Evolutionary conservation across 2,329 filamentous ascomycete species (phyloP).

Genomic region (Ophiobolus disseminans): DNA sequence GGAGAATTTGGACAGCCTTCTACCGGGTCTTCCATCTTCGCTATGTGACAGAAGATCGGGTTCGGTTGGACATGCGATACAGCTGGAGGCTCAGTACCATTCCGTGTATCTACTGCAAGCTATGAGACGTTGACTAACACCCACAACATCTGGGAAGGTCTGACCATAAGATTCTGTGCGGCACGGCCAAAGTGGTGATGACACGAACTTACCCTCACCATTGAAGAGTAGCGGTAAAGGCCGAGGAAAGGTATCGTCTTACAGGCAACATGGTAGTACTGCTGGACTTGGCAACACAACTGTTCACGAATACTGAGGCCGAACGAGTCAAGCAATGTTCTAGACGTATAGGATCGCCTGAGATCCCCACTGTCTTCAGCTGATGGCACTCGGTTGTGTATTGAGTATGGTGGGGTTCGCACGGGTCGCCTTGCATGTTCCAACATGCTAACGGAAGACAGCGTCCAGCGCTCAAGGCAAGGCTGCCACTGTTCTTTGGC

Average conservation of each 20-base stretch:
- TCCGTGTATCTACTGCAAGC: too few species aligned
- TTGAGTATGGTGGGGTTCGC: constrained; percentile 8
- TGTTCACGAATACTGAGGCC: constrained; percentile 20
- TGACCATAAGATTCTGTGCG: too few species aligned
- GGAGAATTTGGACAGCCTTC: constrained; percentile 19
- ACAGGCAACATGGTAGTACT: constrained; percentile 16
- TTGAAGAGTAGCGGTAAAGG: constrained; percentile 5
- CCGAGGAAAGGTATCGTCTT: constrained; percentile 16
- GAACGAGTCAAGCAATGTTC: constrained; percentile 33
- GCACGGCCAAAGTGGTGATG: too few species aligned
- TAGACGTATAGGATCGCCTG: constrained; percentile 23
- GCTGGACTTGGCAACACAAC: constrained; percentile 14
- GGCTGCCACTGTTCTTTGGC: constrained; percentile 8
- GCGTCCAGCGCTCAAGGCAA: background rate
- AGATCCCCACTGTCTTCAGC: constrained; percentile 16
- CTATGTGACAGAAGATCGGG: constrained; percentile 1
- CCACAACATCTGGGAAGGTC: too few species aligned
- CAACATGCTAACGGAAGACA: background rate
- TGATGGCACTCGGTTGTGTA: constrained; percentile 5
- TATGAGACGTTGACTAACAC: too few species aligned
- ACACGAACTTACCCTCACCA: too few species aligned
- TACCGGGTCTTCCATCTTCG: constrained; percentile 24
- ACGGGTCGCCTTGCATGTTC: background rate
- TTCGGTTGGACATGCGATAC: background rate
- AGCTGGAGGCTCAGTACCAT: background rate